These are phyloP conservation scores for Termitomyces sp. DNA, from an alignment of 768 basidiomycete species.

Conservation along the genomic window DNA sequence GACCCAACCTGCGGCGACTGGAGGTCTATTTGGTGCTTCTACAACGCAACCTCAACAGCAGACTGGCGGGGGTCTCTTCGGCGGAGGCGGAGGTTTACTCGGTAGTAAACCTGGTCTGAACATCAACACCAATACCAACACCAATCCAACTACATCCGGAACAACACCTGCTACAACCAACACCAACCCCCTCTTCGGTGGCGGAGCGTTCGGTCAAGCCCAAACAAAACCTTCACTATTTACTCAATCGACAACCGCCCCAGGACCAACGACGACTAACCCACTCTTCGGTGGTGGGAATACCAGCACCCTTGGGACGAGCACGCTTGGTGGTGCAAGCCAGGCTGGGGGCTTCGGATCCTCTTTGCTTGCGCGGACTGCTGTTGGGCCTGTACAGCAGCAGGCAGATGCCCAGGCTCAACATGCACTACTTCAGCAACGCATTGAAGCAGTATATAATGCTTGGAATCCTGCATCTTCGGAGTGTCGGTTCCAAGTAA, in stretches of 20 bases:
- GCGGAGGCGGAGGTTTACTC: conserved; percentile 1
- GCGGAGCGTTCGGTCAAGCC: conserved; percentile 17
- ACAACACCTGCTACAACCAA: conserved; percentile 18
- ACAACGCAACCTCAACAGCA: conserved; percentile 6
- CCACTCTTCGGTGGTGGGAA: conserved; percentile 19
- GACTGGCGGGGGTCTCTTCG: not conserved
- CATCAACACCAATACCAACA: conserved; percentile 17
- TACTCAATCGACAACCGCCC: conserved; percentile 14
- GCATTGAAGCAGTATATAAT: conserved; percentile 57
- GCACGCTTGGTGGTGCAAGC: conserved; percentile 27
- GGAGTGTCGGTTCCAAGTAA: conserved; percentile 77
- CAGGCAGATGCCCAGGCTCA: conserved; percentile 61
- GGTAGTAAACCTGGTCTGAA: conserved; percentile 14
- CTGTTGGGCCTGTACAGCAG: conserved; percentile 32
- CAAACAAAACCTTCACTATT: conserved; percentile 21
- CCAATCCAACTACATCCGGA: conserved; percentile 11
- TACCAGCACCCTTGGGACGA: conserved; percentile 22
- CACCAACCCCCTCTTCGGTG: conserved; percentile 19
- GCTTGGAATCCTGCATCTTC: conserved; percentile 70
- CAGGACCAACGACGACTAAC: conserved; percentile 7
- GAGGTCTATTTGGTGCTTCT: conserved; percentile 24
- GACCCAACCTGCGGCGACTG: conserved; percentile 14
- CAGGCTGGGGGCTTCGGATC: conserved; percentile 18
- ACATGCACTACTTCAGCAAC: conserved; percentile 45
- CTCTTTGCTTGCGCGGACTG: conserved; percentile 32